phyloP scores from a whole-genome alignment of 345 rosid species.

The Eucalyptus melliodora region DNA sequence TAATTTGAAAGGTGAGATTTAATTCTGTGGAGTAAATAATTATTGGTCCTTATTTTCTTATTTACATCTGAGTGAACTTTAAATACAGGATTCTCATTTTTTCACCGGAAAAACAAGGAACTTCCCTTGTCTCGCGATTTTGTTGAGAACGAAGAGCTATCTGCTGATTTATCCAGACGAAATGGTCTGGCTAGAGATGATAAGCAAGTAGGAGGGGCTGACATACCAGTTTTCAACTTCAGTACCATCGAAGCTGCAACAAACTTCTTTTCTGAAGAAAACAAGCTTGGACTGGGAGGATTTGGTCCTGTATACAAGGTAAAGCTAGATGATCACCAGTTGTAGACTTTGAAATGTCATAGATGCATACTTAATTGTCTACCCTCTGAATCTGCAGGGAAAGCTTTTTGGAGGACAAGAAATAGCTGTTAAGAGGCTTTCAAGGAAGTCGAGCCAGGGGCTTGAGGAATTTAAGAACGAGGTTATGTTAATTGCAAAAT shows the following conservation, averaged over 20 bases:
- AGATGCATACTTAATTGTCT: background rate
- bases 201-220: slow-evolving; percentile 31
- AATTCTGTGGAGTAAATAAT: background rate
- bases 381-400: slow-evolving; percentile 20
- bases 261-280: slow-evolving; percentile 42
- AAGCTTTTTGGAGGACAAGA: slow-evolving; percentile 20
- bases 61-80: background rate
- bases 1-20: slow-evolving; percentile 29
- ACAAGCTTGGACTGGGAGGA: slow-evolving; percentile 81
- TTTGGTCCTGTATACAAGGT: slow-evolving; percentile 89
- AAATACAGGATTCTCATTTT: slow-evolving; percentile 3
- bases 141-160: slow-evolving; percentile 15
- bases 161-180: slow-evolving; percentile 30
- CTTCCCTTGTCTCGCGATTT: background rate
- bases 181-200: slow-evolving; percentile 23
- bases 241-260: slow-evolving; percentile 39
- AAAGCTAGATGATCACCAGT: background rate
- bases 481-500: slow-evolving; percentile 39
- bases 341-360: background rate
- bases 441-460: slow-evolving; percentile 52
- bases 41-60: background rate
- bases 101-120: slow-evolving; percentile 15
- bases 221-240: slow-evolving; percentile 40
- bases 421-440: slow-evolving; percentile 56
- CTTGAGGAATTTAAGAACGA: slow-evolving; percentile 45